phyloP scores from a whole-genome alignment of 2,329 filamentous ascomycete genomes.

The Acrodontium crateriforme region DNA sequence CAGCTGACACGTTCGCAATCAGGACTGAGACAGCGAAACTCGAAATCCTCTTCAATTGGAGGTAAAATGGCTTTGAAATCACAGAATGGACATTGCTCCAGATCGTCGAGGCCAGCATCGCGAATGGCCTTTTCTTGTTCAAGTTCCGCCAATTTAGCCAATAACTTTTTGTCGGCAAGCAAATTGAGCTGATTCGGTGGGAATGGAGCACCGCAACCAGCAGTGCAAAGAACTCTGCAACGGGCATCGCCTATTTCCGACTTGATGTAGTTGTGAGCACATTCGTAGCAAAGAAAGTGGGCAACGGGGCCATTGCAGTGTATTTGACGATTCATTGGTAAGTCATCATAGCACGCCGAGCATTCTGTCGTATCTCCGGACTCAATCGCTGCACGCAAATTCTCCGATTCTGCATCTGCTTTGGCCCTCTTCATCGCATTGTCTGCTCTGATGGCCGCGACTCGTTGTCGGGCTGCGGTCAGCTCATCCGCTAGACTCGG shows the following conservation, averaged over 20 bases:
- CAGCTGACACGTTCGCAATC: constrained; percentile 44
- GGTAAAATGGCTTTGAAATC: constrained; percentile 63
- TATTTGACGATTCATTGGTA: constrained; percentile 52
- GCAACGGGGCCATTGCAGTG: constrained; percentile 45
- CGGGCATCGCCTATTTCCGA: constrained; percentile 54
- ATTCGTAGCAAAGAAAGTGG: constrained; percentile 59
- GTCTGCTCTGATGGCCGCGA: constrained; percentile 8
- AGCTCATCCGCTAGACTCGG: constrained; percentile 19
- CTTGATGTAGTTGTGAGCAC: constrained; percentile 52
- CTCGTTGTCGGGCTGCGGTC: constrained; percentile 18
- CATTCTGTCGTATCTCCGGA: constrained; percentile 48
- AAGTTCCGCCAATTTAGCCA: constrained; percentile 51
- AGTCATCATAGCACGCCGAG: constrained; percentile 52
- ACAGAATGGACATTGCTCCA: constrained; percentile 70
- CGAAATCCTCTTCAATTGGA: constrained; percentile 51
- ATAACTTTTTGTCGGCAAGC: constrained; percentile 45
- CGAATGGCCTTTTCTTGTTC: constrained; percentile 57
- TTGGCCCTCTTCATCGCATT: constrained; percentile 9
- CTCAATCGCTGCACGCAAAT: constrained; percentile 19
- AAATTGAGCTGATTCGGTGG: constrained; percentile 38
- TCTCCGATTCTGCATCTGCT: constrained; percentile 22
- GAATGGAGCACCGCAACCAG: constrained; percentile 52
- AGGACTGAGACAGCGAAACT: constrained; percentile 58
- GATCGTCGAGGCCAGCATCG: constrained; percentile 55
- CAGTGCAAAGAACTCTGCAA: constrained; percentile 52